Percentiles rank a stretch among this genome's conserved stretches.
These are phyloP conservation scores for Catunica adiposa DNA, from an alignment of 2,329 filamentous ascomycete species.

Conservation along the genomic window DNA sequence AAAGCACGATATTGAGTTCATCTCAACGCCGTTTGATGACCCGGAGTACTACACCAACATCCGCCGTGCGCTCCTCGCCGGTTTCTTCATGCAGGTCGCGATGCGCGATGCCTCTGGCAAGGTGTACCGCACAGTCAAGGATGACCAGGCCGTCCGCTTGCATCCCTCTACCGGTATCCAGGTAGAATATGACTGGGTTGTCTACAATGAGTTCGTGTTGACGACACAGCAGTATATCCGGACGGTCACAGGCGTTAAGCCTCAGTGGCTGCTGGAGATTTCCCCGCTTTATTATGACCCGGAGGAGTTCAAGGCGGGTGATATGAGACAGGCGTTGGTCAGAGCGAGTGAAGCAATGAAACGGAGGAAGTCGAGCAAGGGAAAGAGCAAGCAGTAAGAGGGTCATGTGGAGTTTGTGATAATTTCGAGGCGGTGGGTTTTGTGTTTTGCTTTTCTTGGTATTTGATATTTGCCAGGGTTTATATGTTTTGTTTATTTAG, in stretches of 20 bases:
- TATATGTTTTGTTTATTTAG: slow-evolving; percentile 1
- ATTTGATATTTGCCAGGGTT: too few species aligned
- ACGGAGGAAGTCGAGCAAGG: slow-evolving; percentile 40
- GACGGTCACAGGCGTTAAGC: slow-evolving; percentile 77
- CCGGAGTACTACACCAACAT: slow-evolving; percentile 99
- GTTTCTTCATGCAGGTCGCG: slow-evolving; percentile 99
- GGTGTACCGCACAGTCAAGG: slow-evolving; percentile 89
- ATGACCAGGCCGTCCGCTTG: slow-evolving; percentile 81
- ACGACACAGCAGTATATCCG: slow-evolving; percentile 97
- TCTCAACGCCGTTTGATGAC: slow-evolving; percentile 81
- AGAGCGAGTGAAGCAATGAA: slow-evolving; percentile 42
- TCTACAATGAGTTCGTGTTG: slow-evolving; percentile 97
- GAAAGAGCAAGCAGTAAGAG: slow-evolving; percentile 10
- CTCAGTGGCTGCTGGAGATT: slow-evolving; percentile 93
- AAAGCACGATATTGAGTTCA: slow-evolving; percentile 65
- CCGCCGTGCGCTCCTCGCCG: slow-evolving; percentile 72
- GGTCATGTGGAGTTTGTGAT: not conserved
- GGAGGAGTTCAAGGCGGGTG: slow-evolving; percentile 65
- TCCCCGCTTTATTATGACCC: slow-evolving; percentile 87
- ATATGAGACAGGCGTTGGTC: slow-evolving; percentile 55
- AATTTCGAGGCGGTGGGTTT: too few species aligned
- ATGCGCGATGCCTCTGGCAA: slow-evolving; percentile 83
- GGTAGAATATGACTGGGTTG: slow-evolving; percentile 85
- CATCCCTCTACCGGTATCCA: slow-evolving; percentile 84
- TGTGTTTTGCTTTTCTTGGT: not conserved